Evolutionary conservation across 768 basidiomycete genomes (phyloP), one percentile per base, ranked within the genome.

Genomic region (Rhizopogon vesiculosus): DNA sequence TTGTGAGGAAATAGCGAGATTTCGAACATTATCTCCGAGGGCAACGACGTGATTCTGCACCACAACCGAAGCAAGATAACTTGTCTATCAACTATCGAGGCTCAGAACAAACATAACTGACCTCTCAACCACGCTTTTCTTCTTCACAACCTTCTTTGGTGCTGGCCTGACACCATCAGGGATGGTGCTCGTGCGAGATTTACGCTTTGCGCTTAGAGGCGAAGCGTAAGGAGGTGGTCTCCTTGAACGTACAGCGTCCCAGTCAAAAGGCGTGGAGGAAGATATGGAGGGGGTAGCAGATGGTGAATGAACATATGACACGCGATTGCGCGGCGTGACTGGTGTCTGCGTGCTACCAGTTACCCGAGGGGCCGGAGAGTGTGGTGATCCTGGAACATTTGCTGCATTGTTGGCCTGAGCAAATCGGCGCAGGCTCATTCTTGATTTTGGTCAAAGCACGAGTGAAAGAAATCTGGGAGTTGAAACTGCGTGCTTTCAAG

Each of bases 1-100:
- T 93, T 90, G 62, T 87, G 75, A n/a, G 90, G 91, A 65, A 93
- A 90, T 46, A 90, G 74, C 8, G 87, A 81, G n/a, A 92, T 78
- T 64, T 91, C 82, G 63, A 93, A 91, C 41, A 86, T 82, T 46
- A 93, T 80, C 38, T 74, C 72, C 9, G 90, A 89, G 2, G 90
- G 91, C 35, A 91, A 72, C 19, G 78, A 75, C n/a, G 74, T 70
- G 25, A 89, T 72, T 56, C 89, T 91, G 55, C 42, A 39, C 25
- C 8, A 48, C 22, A 5, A 19, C 54, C 35, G 29, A 13, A 43
- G 55, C 42, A 68, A 56, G 42, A 35, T 57, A 58, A 45, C 3
- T 38, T 51, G 4, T 59, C 31, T 50, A 64, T 68, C 56, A 61
- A 56, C 46, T 19, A 43, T 51, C 29, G 54, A 56, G 18, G 33